Percentiles rank a stretch among this genome's conserved stretches.
Evolutionary conservation across 2,329 filamentous ascomycete genomes (phyloP).

Genomic region (Aspergillus novoparasiticus): DNA sequence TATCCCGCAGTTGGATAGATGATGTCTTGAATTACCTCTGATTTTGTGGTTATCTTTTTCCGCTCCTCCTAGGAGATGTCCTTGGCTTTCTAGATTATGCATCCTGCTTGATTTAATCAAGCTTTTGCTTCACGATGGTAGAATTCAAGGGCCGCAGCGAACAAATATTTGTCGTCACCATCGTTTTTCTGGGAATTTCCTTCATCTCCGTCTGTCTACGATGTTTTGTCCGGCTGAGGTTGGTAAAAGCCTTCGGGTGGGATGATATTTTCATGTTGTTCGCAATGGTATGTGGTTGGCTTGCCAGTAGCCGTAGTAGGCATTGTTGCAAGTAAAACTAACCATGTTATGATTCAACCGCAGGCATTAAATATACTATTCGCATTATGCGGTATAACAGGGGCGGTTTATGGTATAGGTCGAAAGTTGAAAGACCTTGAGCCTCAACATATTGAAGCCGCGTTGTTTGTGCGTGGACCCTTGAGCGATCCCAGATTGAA

Average conservation of each 20-base stretch:
- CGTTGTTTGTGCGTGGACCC: slow-evolving; percentile 34
- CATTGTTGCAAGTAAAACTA: background rate
- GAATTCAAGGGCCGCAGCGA: slow-evolving; percentile 35
- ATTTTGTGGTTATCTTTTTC: background rate
- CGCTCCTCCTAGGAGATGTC: slow-evolving; percentile 12
- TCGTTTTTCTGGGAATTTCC: slow-evolving; percentile 35
- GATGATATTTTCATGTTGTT: slow-evolving; percentile 42
- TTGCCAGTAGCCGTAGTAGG: background rate
- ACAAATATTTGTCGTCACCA: slow-evolving; percentile 36
- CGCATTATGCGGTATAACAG: slow-evolving; percentile 37
- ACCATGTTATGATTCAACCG: background rate
- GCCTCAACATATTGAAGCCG: slow-evolving; percentile 29
- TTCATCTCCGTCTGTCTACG: slow-evolving; percentile 36
- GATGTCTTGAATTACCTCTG: slow-evolving; percentile 1
- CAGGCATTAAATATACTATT: slow-evolving; percentile 39
- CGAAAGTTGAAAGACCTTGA: slow-evolving; percentile 25
- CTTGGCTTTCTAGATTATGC: slow-evolving; percentile 13
- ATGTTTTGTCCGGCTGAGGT: slow-evolving; percentile 38
- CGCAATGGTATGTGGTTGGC: slow-evolving; percentile 34
- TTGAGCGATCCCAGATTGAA: background rate
- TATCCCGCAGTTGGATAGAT: background rate
- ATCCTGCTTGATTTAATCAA: slow-evolving; percentile 10
- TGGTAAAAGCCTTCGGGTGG: slow-evolving; percentile 41
- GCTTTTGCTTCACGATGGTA: slow-evolving; percentile 27
- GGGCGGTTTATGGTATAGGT: slow-evolving; percentile 36